Evolutionary conservation across 169 alveolate species (phyloP).

Genomic region (Plasmodium vinckei): DNA sequence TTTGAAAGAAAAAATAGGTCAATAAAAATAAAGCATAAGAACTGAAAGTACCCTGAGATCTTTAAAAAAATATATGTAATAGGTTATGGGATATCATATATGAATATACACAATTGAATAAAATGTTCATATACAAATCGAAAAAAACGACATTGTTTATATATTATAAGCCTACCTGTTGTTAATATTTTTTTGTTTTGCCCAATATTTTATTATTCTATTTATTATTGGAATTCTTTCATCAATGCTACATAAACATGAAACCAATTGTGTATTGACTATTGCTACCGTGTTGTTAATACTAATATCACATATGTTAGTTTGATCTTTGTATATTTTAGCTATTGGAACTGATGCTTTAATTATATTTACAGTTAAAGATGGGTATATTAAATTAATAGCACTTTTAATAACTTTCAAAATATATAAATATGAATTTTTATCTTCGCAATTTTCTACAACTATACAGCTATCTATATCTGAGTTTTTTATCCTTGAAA

Average conservation of each 20-base stretch:
- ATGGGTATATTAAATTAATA: constrained; percentile 58
- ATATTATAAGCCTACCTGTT: constrained; percentile 78
- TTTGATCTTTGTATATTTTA: constrained; percentile 78
- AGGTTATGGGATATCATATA: neutral
- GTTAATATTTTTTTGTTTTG: constrained; percentile 85
- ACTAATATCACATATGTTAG: constrained; percentile 85
- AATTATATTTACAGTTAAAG: constrained; percentile 77
- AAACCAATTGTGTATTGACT: constrained; percentile 83
- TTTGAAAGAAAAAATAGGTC: constrained; percentile 84
- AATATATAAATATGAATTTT: constrained; percentile 49
- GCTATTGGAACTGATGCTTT: constrained; percentile 87
- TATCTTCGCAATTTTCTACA: constrained; percentile 73
- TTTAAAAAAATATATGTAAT: neutral
- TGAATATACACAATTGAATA: neutral
- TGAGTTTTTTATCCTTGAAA: constrained; percentile 70
- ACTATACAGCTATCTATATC: constrained; percentile 72
- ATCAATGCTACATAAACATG: constrained; percentile 79
- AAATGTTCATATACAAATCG: neutral
- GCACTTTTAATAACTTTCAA: constrained; percentile 70
- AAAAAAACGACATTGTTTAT: too few species aligned
- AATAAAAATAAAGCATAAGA: constrained; percentile 88
- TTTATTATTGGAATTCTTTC: constrained; percentile 83
- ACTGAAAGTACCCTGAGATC: constrained; percentile 85
- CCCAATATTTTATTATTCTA: constrained; percentile 89
- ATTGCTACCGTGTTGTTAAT: constrained; percentile 89